These are phyloP conservation scores for Lupinus albus DNA, from an alignment of 306 rosid species.

Conservation along the genomic window DNA sequence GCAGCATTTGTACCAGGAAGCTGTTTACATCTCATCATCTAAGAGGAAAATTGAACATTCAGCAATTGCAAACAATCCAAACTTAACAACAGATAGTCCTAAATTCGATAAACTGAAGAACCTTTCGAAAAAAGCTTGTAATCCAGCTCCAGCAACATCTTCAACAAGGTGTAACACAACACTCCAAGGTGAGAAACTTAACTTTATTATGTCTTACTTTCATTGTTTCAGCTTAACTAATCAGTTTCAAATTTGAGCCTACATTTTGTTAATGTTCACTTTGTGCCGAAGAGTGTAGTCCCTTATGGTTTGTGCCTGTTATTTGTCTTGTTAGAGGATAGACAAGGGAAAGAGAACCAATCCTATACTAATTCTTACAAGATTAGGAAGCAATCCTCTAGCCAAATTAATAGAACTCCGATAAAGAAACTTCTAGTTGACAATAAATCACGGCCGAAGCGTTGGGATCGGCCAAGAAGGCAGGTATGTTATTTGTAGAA, in stretches of 20 bases:
- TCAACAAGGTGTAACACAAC: constrained; percentile 34
- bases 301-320: constrained; percentile 30
- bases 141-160: constrained; percentile 32
- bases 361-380: constrained; percentile 48
- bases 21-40: constrained; percentile 73
- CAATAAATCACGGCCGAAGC: constrained; percentile 54
- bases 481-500: constrained; percentile 48
- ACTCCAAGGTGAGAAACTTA: constrained; percentile 50
- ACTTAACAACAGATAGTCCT: constrained; percentile 44
- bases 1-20: constrained; percentile 87
- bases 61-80: constrained; percentile 42
- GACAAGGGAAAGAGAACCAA: constrained; percentile 70
- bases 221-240: constrained; percentile 11
- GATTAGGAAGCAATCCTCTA: constrained; percentile 47
- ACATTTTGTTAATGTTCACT: not conserved
- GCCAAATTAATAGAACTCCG: constrained; percentile 44
- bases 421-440: constrained; percentile 50
- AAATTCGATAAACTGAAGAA: constrained; percentile 50
- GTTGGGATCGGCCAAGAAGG: constrained; percentile 48
- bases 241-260: constrained; percentile 6
- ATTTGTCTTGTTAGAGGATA: constrained; percentile 56
- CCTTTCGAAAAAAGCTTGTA: constrained; percentile 46
- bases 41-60: constrained; percentile 59
- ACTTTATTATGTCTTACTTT: constrained; percentile 22
- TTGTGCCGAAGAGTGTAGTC: constrained; percentile 19